Base-by-base conservation (phyloP, 306 rosid genomes). In the Cicer yamashitae region DNA sequence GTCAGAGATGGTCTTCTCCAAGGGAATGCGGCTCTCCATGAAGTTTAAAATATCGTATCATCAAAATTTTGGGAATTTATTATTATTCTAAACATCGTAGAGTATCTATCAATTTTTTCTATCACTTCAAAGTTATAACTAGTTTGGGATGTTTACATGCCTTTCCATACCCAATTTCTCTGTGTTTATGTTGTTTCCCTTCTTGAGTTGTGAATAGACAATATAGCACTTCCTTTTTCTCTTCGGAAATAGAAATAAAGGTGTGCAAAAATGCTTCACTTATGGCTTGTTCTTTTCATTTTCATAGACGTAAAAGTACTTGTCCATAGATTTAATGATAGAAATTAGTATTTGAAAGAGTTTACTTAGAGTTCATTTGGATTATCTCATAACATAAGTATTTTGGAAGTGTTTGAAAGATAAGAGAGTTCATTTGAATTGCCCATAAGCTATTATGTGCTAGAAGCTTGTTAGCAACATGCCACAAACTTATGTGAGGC, bases 1-100 rank as follows among this genome's bases (percentile, higher is more conserved):
- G 88, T 91, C 45, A 89, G 98, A 46, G 89, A 88, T 61, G 98
- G 98, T 44, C 97, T 93, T 82, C 98, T 93, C 62, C 97, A 91
- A 80, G 93, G 83, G 44, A 83, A 70, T 38, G 47, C 45, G 3
- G 10, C 54, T 40, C 25, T 30, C 65, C 53, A 25, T 75, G 76
- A 52, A 66, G 56, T 58, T 53, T 73, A 40, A 11, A 8, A 14
- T 61, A 13, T 59, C 25, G 12, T 53, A 69, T 57, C 39, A 50
- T 25, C 40, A 43, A 25, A 25, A 45, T 48, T 41, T 7, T 34
- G 13, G 38, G 64, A 68, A 39, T 39, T 44, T 54, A 22, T 30
- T 54, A 37, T 15, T 15, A 60, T 50, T 71, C 7, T 38, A 22
- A 10, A 72, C 53, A 25, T 22, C 53, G 10, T 62, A 30, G 2